phyloP scores from a whole-genome alignment of 371 early-diverging fungal species.

The Haplosporangium sp. region DNA sequence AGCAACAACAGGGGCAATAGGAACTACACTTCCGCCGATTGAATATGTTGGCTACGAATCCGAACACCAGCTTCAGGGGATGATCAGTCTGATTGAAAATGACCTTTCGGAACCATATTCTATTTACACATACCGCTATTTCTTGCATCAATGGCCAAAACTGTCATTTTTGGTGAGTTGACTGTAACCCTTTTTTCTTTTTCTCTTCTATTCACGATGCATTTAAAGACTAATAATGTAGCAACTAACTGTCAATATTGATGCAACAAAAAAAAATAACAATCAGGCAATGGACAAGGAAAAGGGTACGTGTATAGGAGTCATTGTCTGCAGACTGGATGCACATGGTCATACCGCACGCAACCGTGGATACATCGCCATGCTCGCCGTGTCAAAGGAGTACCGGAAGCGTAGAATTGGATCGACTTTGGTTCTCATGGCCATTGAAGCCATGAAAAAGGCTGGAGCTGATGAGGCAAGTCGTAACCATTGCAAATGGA shows the following conservation, averaged over 20 bases:
- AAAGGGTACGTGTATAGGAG: slow-evolving; percentile 74
- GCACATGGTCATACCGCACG: slow-evolving; percentile 65
- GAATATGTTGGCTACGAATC: slow-evolving; percentile 69
- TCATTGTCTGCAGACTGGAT: slow-evolving; percentile 92
- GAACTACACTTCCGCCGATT: slow-evolving; percentile 43
- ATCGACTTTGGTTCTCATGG: slow-evolving; percentile 75
- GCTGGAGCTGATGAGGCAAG: slow-evolving; percentile 90
- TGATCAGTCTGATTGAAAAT: slow-evolving; percentile 85
- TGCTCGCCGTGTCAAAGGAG: slow-evolving; percentile 89
- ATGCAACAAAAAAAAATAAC: background rate
- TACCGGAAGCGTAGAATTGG: slow-evolving; percentile 88
- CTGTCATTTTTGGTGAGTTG: slow-evolving; percentile 80
- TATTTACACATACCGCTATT: slow-evolving; percentile 97
- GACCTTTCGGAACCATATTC: slow-evolving; percentile 97
- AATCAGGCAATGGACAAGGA: slow-evolving; percentile 71
- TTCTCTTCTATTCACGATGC: background rate
- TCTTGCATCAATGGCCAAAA: slow-evolving; percentile 90
- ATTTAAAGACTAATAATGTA: background rate
- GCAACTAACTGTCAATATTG: no score
- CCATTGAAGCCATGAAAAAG: slow-evolving; percentile 80
- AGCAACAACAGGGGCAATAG: background rate
- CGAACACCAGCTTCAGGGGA: slow-evolving; percentile 78
- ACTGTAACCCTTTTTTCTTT: background rate
- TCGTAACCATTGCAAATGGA: background rate
- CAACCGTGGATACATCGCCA: slow-evolving; percentile 94